A percentile compares a stretch with the other conserved stretches of the same genome.
Evolutionary conservation across 495 filamentous ascomycete species (phyloP).

Genomic region (Daldinia caldariorum): DNA sequence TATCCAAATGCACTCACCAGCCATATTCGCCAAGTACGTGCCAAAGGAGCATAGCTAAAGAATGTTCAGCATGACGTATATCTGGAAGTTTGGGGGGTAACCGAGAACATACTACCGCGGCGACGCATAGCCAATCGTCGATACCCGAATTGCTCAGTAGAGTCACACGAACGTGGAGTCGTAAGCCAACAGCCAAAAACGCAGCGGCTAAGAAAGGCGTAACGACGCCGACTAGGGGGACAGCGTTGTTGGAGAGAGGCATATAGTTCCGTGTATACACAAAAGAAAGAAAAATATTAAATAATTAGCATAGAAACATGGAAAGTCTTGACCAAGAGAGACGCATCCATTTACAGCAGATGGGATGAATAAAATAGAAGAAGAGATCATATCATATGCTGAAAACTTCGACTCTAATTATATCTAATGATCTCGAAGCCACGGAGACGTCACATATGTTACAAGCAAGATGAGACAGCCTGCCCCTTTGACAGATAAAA

Average conservation of each 20-base stretch:
- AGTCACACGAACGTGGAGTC: slow-evolving; percentile 26
- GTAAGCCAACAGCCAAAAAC: slow-evolving; percentile 25
- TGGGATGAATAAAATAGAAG: not conserved
- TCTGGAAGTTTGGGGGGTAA: not conserved
- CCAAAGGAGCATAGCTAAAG: slow-evolving; percentile 35
- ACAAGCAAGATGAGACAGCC: not conserved
- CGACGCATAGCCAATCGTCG: slow-evolving; percentile 44
- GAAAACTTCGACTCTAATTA: not conserved
- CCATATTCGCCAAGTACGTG: slow-evolving; percentile 41
- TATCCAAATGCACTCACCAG: slow-evolving; percentile 23
- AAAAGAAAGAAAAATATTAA: slow-evolving; percentile 7
- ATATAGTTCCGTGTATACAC: slow-evolving; percentile 8
- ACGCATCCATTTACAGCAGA: not conserved
- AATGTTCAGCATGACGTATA: slow-evolving; percentile 4
- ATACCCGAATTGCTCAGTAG: slow-evolving; percentile 26
- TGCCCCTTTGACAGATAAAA: not conserved
- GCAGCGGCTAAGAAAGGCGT: slow-evolving; percentile 22
- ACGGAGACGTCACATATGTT: not conserved
- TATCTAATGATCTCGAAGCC: not conserved
- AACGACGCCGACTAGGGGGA: slow-evolving; percentile 20
- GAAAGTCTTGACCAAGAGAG: not conserved
- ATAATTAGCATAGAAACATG: not conserved
- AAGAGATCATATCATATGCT: not conserved
- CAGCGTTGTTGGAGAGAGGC: slow-evolving; percentile 12
- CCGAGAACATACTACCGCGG: slow-evolving; percentile 33